Base-by-base conservation (phyloP, 2,329 filamentous ascomycete species). In the Ceratocystis huliohia region DNA sequence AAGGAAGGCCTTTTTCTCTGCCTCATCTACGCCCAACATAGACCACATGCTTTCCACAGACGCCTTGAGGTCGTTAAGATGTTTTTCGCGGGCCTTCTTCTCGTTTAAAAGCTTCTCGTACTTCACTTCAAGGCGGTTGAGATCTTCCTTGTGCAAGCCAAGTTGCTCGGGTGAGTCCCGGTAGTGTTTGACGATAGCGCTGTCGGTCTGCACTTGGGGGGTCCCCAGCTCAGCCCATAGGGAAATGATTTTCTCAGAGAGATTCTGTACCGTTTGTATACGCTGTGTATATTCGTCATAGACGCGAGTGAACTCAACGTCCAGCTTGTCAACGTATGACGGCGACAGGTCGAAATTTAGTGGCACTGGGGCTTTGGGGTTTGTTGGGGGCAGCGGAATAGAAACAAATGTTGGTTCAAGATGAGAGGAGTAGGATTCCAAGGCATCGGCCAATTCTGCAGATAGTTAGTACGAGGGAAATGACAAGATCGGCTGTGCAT, bases 221-320 rank as follows among this genome's bases (percentile, higher is more conserved):
- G 89, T 96, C 56, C 94, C 94, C 8, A 99, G 84, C 75, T 99
- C 94, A 0, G 90, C 93, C 92, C 94, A 99, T 0, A 99, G 82
- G 71, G 91, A 88, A 72, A 99, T 94, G 68, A 96, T 93, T 69
- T 94, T 86, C 72, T 96, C 89, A 50, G 85, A 86, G 2, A 90
- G 76, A 22, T 85, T 77, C 75, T 90, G 85, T 15, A 97, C 91
- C 0, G 84, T 84, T 37, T 83, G 82, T 57, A 96, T 81, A 61
- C 94, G 89, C 70, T 86, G 88, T 56, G 87, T 91, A 76, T 97
- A 99, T 78, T 99, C 95, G 73, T 97, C 91, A 76, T 97, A 97
- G 22, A 99, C 90, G 68, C 91, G 85, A 10, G 90, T 91, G 73
- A 97, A 99, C 76, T 99, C 94, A 65, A 83, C 81, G 74, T 99